Conservation (phyloP, 176 grass and related monocot species). For the Oryza glumipatula region DNA sequence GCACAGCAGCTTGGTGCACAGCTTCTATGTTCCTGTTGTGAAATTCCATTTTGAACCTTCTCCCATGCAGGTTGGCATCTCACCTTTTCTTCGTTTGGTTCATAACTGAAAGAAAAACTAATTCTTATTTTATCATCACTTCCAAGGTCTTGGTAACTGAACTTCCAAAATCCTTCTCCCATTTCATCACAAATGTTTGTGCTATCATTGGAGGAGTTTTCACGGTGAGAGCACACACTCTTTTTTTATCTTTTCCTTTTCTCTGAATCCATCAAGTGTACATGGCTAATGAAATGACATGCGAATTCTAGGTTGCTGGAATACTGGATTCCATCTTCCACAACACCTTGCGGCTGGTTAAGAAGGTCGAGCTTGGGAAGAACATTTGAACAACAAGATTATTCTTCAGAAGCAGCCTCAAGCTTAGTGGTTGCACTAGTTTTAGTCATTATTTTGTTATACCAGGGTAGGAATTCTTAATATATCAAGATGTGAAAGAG, state of each 20-base stretch:
- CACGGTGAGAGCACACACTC: constrained; percentile 58
- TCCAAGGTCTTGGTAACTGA: constrained; percentile 79
- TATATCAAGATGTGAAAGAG: constrained; percentile 17
- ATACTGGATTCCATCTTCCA: constrained; percentile 98
- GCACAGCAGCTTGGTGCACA: constrained; percentile 94
- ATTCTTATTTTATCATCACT: constrained; percentile 44
- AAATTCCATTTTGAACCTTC: constrained; percentile 98
- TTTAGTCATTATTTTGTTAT: constrained; percentile 55
- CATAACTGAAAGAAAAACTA: background rate
- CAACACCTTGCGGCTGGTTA: constrained; percentile 81
- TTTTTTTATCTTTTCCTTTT: constrained; percentile 9
- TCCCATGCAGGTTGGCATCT: constrained; percentile 82
- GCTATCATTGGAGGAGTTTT: constrained; percentile 98
- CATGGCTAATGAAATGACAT: constrained; percentile 29
- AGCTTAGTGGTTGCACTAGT: constrained; percentile 40
- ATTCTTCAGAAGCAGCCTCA: constrained; percentile 11
- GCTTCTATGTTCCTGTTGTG: constrained; percentile 84
- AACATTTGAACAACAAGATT: constrained; percentile 52
- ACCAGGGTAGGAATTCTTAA: constrained; percentile 33
- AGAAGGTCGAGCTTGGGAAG: constrained; percentile 95
- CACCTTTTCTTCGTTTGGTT: background rate
- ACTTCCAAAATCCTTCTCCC: constrained; percentile 87
- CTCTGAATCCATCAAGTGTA: constrained; percentile 10
- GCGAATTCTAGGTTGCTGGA: constrained; percentile 80
- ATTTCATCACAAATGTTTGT: constrained; percentile 98